These are phyloP conservation scores for Suillus tomentosus DNA, from an alignment of 768 basidiomycete species.

Conservation along the genomic window DNA sequence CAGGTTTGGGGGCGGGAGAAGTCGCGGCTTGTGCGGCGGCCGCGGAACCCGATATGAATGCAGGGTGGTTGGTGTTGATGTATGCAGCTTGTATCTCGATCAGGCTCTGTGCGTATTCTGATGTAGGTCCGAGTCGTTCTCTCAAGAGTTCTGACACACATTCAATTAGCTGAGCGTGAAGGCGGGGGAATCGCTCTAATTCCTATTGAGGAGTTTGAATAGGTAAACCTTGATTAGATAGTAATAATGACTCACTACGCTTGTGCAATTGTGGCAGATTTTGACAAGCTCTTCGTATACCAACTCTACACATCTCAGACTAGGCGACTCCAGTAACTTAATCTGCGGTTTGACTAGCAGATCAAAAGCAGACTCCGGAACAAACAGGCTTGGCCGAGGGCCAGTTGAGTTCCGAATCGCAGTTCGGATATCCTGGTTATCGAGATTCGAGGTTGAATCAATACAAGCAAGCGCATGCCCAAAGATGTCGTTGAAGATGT, in stretches of 20 bases:
- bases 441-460: constrained; percentile 88
- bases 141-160: constrained; percentile 95
- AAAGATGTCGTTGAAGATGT: constrained; percentile 99
- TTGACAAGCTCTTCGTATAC: constrained; percentile 99
- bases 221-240: not conserved
- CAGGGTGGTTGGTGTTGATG: constrained; percentile 98
- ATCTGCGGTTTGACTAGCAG: constrained; percentile 97
- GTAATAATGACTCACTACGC: constrained; percentile 55
- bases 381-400: constrained; percentile 92
- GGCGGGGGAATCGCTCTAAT: constrained; percentile 89
- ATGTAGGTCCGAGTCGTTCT: constrained; percentile 94
- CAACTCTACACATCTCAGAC: constrained; percentile 93
- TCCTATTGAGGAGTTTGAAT: constrained; percentile 53
- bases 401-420: constrained; percentile 99
- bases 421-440: constrained; percentile 93
- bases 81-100: constrained; percentile 98
- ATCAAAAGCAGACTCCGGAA: constrained; percentile 97
- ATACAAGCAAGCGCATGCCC: constrained; percentile 89
- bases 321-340: constrained; percentile 91
- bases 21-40: constrained; percentile 53
- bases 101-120: constrained; percentile 93
- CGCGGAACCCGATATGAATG: constrained; percentile 84
- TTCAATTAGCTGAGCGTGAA: constrained; percentile 93
- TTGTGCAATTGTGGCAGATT: constrained; percentile 98
- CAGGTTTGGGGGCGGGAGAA: constrained; percentile 43